phyloP scores from a whole-genome alignment of 192 early-diverging fungal species.

The Backusella westeae region DNA sequence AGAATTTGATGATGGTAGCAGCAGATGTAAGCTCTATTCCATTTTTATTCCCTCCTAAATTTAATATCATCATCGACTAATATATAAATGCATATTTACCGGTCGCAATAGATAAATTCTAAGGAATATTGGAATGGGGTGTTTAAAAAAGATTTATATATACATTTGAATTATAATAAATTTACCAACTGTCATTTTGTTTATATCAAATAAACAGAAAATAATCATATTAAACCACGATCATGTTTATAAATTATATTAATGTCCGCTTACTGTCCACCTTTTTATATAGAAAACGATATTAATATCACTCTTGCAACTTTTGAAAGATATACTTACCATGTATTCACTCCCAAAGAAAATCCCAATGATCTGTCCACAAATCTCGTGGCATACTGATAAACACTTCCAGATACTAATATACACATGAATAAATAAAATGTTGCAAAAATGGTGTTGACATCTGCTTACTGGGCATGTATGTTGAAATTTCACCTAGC shows the following conservation, averaged over 20 bases:
- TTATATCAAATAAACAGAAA: slow-evolving; percentile 13
- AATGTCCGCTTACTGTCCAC: neutral
- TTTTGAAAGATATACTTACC: slow-evolving; percentile 16
- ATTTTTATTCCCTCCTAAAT: neutral
- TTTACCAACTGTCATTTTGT: neutral
- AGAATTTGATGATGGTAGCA: slow-evolving; percentile 79
- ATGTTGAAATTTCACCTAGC: slow-evolving; percentile 84
- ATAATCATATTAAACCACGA: neutral
- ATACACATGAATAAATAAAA: neutral
- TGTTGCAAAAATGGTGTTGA: neutral
- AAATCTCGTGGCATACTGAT: slow-evolving; percentile 71
- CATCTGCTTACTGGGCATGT: slow-evolving; percentile 51
- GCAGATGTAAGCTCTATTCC: slow-evolving; percentile 67
- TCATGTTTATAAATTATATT: neutral
- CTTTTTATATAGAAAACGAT: slow-evolving; percentile 24
- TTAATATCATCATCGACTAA: neutral
- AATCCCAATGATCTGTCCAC: slow-evolving; percentile 72
- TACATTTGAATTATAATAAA: neutral
- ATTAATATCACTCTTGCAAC: neutral
- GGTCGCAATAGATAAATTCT: neutral
- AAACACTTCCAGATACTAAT: slow-evolving; percentile 66
- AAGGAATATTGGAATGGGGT: neutral
- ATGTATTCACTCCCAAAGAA: slow-evolving; percentile 70
- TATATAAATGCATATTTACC: neutral
- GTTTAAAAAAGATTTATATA: neutral